Evolutionary conservation across 257 asterid species (phyloP).

Genomic region (Cynanchum wilfordii): DNA sequence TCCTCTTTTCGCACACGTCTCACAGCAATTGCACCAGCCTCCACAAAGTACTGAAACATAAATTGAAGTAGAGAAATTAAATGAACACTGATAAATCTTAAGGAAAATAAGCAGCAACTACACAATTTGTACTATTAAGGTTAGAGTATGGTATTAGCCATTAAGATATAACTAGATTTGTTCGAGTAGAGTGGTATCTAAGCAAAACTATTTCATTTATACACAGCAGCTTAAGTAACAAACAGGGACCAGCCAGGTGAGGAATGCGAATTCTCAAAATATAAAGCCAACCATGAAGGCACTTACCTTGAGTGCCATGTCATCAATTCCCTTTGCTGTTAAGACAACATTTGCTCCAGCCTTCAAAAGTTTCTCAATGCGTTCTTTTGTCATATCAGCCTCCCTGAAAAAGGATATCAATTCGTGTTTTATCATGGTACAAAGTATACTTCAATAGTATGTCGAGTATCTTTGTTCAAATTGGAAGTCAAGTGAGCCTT

Average conservation of each 20-base stretch:
- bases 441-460: background rate
- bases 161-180: background rate
- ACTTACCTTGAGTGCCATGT: conserved; percentile 95
- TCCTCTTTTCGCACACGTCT: conserved; percentile 93
- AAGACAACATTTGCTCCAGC: conserved; percentile 96
- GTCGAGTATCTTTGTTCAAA: background rate
- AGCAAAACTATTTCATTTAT: background rate
- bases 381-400: conserved; percentile 95
- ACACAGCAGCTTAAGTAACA: background rate
- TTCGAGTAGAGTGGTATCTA: background rate
- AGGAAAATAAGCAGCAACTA: background rate
- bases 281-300: conserved; percentile 1
- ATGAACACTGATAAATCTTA: background rate
- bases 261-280: background rate
- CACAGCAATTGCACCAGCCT: conserved; percentile 93
- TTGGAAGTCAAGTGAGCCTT: background rate
- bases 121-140: background rate
- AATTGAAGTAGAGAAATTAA: background rate
- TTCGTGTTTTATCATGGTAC: background rate
- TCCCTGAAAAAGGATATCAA: conserved; percentile 45
- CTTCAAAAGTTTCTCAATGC: conserved; percentile 84
- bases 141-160: background rate
- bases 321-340: conserved; percentile 97
- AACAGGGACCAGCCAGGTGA: background rate
- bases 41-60: conserved; percentile 77